Evolutionary conservation across 2,329 filamentous ascomycete species (phyloP).

Genomic region (Microdochium bolleyi): DNA sequence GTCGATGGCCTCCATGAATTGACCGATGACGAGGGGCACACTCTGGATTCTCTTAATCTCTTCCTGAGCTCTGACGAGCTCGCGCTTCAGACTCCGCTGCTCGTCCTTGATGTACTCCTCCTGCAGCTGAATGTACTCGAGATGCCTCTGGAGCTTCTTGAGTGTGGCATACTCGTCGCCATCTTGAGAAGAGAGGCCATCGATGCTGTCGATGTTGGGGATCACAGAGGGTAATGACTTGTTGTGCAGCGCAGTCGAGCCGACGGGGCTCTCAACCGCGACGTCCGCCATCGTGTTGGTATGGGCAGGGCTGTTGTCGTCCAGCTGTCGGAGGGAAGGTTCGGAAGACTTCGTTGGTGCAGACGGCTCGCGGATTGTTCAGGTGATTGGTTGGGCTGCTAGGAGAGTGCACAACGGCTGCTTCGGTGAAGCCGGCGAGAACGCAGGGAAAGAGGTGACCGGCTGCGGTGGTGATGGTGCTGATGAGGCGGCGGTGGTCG

Average conservation of each 20-base stretch:
- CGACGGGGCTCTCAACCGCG: constrained; percentile 72
- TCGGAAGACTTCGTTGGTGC: neutral
- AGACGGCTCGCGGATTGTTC: neutral
- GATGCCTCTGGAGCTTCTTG: constrained; percentile 92
- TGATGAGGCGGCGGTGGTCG: constrained; percentile 3
- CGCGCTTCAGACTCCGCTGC: constrained; percentile 93
- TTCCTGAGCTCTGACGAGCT: constrained; percentile 94
- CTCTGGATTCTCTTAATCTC: constrained; percentile 99
- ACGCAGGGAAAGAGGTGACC: neutral
- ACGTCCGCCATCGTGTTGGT: constrained; percentile 69
- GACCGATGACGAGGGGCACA: constrained; percentile 93
- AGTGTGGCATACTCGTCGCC: constrained; percentile 91
- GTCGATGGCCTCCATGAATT: constrained; percentile 99
- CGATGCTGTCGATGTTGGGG: constrained; percentile 83
- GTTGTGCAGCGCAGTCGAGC: constrained; percentile 68
- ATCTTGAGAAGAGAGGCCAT: constrained; percentile 72
- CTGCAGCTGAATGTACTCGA: constrained; percentile 98
- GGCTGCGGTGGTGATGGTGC: neutral
- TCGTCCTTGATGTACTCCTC: constrained; percentile 99
- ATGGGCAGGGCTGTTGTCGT: neutral
- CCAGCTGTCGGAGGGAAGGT: neutral
- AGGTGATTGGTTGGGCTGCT: too few species aligned
- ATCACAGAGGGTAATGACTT: constrained; percentile 74
- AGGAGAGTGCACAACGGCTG: too few species aligned
- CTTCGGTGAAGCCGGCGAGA: too few species aligned